Evolutionary conservation across 441 rosid genomes (phyloP).

Genomic region (Populus hybrid): DNA sequence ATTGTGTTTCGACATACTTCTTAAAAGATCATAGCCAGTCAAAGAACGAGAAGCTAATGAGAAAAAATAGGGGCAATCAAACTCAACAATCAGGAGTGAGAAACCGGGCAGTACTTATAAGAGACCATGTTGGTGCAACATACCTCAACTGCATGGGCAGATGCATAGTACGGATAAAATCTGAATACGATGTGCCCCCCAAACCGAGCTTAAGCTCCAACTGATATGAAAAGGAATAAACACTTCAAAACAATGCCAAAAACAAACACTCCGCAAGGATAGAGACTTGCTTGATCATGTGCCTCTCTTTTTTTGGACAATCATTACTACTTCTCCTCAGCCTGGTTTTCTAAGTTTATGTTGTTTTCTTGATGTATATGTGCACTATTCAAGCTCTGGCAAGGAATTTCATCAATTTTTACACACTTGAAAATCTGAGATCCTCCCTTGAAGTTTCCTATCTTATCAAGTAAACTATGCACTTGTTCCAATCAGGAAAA

Average conservation of each 20-base stretch:
- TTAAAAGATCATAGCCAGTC: not conserved
- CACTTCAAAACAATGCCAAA: not conserved
- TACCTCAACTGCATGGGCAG: constrained; percentile 97
- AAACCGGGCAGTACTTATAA: not conserved
- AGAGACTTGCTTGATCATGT: not conserved
- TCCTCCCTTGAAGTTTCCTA: not conserved
- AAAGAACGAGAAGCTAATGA: not conserved
- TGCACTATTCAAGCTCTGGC: not conserved
- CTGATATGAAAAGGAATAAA: constrained; percentile 36
- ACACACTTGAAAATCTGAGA: not conserved
- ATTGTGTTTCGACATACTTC: not conserved
- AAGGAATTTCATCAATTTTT: not conserved
- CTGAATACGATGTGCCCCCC: constrained; percentile 92
- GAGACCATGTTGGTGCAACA: not conserved
- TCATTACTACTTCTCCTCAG: not conserved
- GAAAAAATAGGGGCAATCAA: constrained; percentile 1
- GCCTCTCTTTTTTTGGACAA: not conserved
- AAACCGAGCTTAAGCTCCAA: constrained; percentile 91
- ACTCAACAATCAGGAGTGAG: not conserved
- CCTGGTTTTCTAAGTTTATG: not conserved
- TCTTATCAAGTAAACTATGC: not conserved
- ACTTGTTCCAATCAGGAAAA: not conserved
- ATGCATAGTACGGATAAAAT: constrained; percentile 70
- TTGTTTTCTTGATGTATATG: not conserved
- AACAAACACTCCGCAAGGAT: not conserved